phyloP scores from a whole-genome alignment of 805 yeast species.

The Cyberlindnera subsufficiens region DNA sequence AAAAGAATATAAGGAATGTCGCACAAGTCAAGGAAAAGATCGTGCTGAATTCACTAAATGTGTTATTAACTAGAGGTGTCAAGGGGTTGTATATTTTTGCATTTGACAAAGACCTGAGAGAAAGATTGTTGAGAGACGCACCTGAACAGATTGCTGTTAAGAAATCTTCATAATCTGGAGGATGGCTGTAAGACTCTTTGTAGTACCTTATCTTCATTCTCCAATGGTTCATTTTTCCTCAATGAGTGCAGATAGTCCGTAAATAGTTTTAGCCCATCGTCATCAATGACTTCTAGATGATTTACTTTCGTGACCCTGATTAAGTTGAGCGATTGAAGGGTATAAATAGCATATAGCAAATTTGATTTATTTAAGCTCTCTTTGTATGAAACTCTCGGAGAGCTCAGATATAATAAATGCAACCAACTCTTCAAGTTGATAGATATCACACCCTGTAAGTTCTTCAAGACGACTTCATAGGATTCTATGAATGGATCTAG shows the following conservation, averaged over 20 bases:
- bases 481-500: slow-evolving; percentile 21
- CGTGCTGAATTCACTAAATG: slow-evolving; percentile 39
- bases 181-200: slow-evolving; percentile 1
- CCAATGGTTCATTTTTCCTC: slow-evolving; percentile 3
- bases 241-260: slow-evolving; percentile 8
- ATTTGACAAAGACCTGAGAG: slow-evolving; percentile 34
- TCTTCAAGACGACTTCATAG: slow-evolving; percentile 15
- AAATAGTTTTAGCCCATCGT: slow-evolving; percentile 4
- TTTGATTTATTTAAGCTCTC: slow-evolving; percentile 21
- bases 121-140: slow-evolving; percentile 23
- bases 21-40: slow-evolving; percentile 33
- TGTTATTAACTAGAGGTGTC: slow-evolving; percentile 40
- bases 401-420: slow-evolving; percentile 15
- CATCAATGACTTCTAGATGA: slow-evolving; percentile 13
- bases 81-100: slow-evolving; percentile 38
- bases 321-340: slow-evolving; percentile 14
- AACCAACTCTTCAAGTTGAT: slow-evolving; percentile 17
- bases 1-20: slow-evolving; percentile 31
- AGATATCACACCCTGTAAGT: slow-evolving; percentile 11
- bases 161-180: neutral
- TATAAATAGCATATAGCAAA: slow-evolving; percentile 16
- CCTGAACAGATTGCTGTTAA: slow-evolving; percentile 8
- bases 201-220: slow-evolving; percentile 3
- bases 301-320: slow-evolving; percentile 8
- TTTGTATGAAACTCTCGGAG: slow-evolving; percentile 12